phyloP scores from a whole-genome alignment of 306 rosid genomes.

The Sechiopsis laciniata region DNA sequence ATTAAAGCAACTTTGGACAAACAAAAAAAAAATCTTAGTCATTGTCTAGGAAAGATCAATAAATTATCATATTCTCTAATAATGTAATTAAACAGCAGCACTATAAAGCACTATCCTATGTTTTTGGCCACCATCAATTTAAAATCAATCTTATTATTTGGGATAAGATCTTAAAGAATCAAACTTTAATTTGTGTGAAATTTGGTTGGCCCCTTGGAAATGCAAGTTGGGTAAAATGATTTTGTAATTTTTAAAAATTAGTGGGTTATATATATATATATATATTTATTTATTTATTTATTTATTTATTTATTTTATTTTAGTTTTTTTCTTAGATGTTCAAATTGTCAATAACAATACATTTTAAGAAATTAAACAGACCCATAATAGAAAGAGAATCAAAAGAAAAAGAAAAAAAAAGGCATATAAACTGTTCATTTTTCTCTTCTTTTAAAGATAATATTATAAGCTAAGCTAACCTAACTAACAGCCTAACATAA shows the following conservation, averaged over 20 bases:
- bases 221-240: constrained; percentile 10
- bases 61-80: background rate
- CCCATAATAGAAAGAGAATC: background rate
- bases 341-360: no score
- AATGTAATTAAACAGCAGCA: background rate
- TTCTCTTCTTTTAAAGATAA: background rate
- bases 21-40: background rate
- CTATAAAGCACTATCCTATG: background rate
- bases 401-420: background rate
- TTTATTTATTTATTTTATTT: no score
- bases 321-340: background rate
- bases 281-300: no score
- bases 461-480: background rate
- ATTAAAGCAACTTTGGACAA: constrained; percentile 10
- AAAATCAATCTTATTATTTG: constrained; percentile 1
- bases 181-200: background rate
- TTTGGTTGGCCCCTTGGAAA: constrained; percentile 16
- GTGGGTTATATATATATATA: background rate
- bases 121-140: background rate
- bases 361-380: background rate
- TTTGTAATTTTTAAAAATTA: background rate
- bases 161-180: constrained; percentile 11
- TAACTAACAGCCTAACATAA: background rate
- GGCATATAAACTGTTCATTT: background rate
- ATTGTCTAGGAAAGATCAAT: background rate